Conservation (phyloP, 768 basidiomycete species). For the Auricularia cornea region DNA sequence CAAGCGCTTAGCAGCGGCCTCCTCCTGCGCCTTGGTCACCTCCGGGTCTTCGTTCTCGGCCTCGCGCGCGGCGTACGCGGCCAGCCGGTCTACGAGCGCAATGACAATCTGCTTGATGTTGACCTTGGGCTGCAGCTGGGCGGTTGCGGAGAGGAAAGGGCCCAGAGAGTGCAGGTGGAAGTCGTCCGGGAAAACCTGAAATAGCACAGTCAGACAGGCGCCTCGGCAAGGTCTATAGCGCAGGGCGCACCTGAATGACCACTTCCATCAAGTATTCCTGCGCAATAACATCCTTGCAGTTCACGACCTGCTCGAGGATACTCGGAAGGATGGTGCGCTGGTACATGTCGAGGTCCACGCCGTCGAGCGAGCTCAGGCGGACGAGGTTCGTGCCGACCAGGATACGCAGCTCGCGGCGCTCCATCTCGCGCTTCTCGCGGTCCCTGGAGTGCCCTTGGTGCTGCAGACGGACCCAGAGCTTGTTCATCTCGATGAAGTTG, state of each 20-base stretch:
- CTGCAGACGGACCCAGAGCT: slow-evolving; percentile 97
- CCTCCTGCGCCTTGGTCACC: slow-evolving; percentile 87
- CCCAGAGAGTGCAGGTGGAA: slow-evolving; percentile 96
- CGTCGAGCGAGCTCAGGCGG: slow-evolving; percentile 88
- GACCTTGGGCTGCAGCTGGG: slow-evolving; percentile 93
- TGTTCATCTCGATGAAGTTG: slow-evolving; percentile 99
- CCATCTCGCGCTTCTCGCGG: slow-evolving; percentile 94
- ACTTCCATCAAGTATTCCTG: slow-evolving; percentile 99
- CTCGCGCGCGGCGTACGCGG: slow-evolving; percentile 92
- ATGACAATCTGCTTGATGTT: slow-evolving; percentile 99
- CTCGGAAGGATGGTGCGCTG: slow-evolving; percentile 78
- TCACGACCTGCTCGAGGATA: slow-evolving; percentile 93
- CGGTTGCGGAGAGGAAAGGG: slow-evolving; percentile 92
- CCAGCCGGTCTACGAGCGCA: slow-evolving; percentile 90
- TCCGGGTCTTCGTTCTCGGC: slow-evolving; percentile 95
- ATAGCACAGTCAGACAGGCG: background rate
- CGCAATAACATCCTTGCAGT: slow-evolving; percentile 96
- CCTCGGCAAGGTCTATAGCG: background rate
- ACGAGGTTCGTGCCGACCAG: slow-evolving; percentile 98
- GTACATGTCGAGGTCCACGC: slow-evolving; percentile 93
- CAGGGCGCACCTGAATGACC: slow-evolving; percentile 72
- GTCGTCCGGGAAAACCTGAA: slow-evolving; percentile 93
- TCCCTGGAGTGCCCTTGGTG: slow-evolving; percentile 97
- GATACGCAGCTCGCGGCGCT: slow-evolving; percentile 89
- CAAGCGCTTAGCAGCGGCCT: slow-evolving; percentile 80